Evolutionary conservation across 495 filamentous ascomycete genomes (phyloP).

Genomic region (Aspergillus asperescens): DNA sequence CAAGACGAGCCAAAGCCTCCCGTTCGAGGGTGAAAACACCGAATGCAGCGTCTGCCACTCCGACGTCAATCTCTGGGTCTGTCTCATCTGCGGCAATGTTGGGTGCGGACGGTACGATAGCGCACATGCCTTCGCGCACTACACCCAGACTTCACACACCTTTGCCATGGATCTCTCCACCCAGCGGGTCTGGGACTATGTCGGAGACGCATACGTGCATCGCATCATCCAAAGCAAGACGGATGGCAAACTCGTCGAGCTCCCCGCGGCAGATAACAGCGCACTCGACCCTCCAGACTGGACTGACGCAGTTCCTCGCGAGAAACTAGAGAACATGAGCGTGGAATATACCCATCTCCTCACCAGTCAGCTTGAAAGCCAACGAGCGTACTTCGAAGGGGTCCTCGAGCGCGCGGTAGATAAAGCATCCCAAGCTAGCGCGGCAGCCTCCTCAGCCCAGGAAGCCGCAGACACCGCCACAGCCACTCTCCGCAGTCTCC

Average conservation of each 20-base stretch:
- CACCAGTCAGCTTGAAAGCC: slow-evolving; percentile 83
- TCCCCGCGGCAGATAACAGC: slow-evolving; percentile 52
- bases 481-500: slow-evolving; percentile 47
- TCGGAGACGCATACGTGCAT: slow-evolving; percentile 90
- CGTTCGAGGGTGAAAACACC: slow-evolving; percentile 36
- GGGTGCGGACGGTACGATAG: slow-evolving; percentile 92
- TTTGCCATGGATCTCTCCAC: slow-evolving; percentile 90
- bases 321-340: slow-evolving; percentile 88
- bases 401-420: slow-evolving; percentile 85
- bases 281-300: slow-evolving; percentile 42
- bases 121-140: slow-evolving; percentile 91
- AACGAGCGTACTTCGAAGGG: slow-evolving; percentile 91
- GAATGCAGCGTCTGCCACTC: slow-evolving; percentile 72
- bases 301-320: slow-evolving; percentile 72
- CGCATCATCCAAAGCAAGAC: slow-evolving; percentile 88
- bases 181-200: slow-evolving; percentile 97
- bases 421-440: slow-evolving; percentile 73
- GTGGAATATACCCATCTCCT: slow-evolving; percentile 93
- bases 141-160: slow-evolving; percentile 78
- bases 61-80: slow-evolving; percentile 83
- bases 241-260: slow-evolving; percentile 80
- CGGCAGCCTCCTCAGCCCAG: slow-evolving; percentile 58
- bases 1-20: slow-evolving; percentile 24
- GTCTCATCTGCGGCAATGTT: slow-evolving; percentile 87
- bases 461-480: slow-evolving; percentile 48